Percentiles rank a stretch among this genome's conserved stretches.
These are phyloP conservation scores for Penicillium corylophilum DNA, from an alignment of 2,329 filamentous ascomycete species.

Conservation along the genomic window DNA sequence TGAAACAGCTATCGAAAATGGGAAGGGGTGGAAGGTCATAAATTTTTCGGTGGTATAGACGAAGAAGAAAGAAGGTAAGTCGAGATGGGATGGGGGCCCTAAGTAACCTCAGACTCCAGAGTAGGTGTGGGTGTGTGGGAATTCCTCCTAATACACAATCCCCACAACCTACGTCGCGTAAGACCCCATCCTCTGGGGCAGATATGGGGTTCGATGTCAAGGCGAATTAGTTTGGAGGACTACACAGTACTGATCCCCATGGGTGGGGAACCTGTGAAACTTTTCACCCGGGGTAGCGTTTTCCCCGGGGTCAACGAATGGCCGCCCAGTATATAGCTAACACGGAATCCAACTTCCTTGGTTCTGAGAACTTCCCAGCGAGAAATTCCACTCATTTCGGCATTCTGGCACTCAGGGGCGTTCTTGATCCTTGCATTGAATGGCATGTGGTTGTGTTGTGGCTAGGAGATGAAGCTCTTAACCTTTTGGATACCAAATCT, in stretches of 20 bases:
- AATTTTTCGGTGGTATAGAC: constrained; percentile 4
- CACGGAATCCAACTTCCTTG: background rate
- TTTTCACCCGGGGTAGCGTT: constrained; percentile 31
- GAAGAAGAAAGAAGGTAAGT: constrained; percentile 7
- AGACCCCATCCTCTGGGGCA: constrained; percentile 29
- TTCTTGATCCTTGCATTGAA: background rate
- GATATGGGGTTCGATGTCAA: constrained; percentile 25
- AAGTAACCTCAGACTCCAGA: constrained; percentile 19
- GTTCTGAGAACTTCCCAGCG: background rate
- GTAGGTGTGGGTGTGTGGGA: constrained; percentile 17
- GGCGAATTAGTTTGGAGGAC: constrained; percentile 20
- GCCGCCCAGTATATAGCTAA: constrained; percentile 11
- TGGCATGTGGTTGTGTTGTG: background rate
- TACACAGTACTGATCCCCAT: constrained; percentile 14
- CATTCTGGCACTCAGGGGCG: background rate
- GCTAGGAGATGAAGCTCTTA: background rate
- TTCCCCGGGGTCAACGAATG: constrained; percentile 27
- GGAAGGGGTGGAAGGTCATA: background rate
- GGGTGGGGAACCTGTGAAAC: constrained; percentile 11
- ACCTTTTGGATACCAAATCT: background rate
- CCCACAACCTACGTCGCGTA: constrained; percentile 28
- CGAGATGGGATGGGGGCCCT: constrained; percentile 14
- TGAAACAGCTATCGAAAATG: constrained; percentile 8
- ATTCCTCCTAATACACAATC: constrained; percentile 24
- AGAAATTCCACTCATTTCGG: background rate